Evolutionary conservation across 331 rosid genomes (phyloP), one percentile per base, ranked within the genome.

Genomic region (Malus hybrid): DNA sequence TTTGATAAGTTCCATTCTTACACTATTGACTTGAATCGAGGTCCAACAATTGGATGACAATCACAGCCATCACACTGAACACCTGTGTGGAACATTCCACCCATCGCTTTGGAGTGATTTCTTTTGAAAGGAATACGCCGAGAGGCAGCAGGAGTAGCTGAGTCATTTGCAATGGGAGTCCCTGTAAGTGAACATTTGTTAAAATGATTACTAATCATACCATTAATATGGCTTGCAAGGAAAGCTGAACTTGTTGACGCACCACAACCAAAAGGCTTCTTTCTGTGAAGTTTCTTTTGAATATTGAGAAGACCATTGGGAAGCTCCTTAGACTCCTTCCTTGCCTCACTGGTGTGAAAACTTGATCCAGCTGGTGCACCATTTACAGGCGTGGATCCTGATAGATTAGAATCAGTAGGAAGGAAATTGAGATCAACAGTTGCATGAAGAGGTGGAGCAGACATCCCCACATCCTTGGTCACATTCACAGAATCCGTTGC

Each of bases 41-140:
- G 93, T 55, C 98, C 96, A 22, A 84, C 79, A 69, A 90, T 90
- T 46, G 96, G 91, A 88, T 71, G 86, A 62, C 82, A 86, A 24
- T 96, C 98, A 84, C 98, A 93, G n/a, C 91, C 91, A 82, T 90
- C 96, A 81, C 97, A 93, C 4, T 75, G 81, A 44, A 91, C 83
- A 33, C 93, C 93, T 75, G 67, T 88, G 73, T 91, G 99, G 79
- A 92, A 89, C 78, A 92, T 87, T 14, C 85, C 93, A 72, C 88
- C 82, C 80, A 46, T 69, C n/a, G 86, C 73, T 67, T 69, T 90
- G 56, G 85, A 19, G 68, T 82, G 83, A 74, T 78, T 73, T 78
- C 91, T 82, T 74, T 87, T 93, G 44, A 71, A 82, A 19, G 97
- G 80, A 79, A 42, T 52, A 14, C 54, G 77, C 36, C 32, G 44